Conservation (phyloP, 805 yeast genomes). For the Kodamaea jinghongensis region DNA sequence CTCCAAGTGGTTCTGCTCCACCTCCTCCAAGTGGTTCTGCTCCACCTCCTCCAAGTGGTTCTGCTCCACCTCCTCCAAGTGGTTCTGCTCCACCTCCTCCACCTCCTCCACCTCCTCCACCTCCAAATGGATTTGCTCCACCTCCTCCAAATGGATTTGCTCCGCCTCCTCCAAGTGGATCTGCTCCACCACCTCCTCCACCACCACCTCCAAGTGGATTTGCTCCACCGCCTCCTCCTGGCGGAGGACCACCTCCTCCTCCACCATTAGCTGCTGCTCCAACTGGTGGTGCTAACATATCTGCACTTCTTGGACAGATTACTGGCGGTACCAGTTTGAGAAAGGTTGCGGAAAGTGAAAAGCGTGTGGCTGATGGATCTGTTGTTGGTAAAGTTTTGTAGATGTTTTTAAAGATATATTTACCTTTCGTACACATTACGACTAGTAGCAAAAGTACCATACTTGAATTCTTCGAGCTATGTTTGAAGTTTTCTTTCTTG, state of each 20-base stretch:
- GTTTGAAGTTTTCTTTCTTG: too few relatives aligned
- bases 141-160: conserved; percentile 16
- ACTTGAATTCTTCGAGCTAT: too few relatives aligned
- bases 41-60: conserved; percentile 22
- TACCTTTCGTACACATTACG: too few relatives aligned
- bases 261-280: conserved; percentile 36
- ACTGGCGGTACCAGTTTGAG: conserved; percentile 49
- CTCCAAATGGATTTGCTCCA: conserved; percentile 17
- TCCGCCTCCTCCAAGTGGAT: conserved; percentile 28
- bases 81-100: conserved; percentile 20
- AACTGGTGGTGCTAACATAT: conserved; percentile 33
- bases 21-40: conserved; percentile 18
- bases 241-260: conserved; percentile 29
- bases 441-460: neutral
- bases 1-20: conserved; percentile 15
- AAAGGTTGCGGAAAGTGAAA: conserved; percentile 49
- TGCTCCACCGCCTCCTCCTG: conserved; percentile 25
- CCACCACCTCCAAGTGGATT: conserved; percentile 38
- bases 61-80: conserved; percentile 24
- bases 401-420: conserved; percentile 5
- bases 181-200: conserved; percentile 29
- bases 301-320: conserved; percentile 57
- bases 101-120: conserved; percentile 25
- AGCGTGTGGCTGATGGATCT: conserved; percentile 45
- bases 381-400: conserved; percentile 50